Conservation (phyloP, 2,329 filamentous ascomycete genomes). For the Dothistroma pini region DNA sequence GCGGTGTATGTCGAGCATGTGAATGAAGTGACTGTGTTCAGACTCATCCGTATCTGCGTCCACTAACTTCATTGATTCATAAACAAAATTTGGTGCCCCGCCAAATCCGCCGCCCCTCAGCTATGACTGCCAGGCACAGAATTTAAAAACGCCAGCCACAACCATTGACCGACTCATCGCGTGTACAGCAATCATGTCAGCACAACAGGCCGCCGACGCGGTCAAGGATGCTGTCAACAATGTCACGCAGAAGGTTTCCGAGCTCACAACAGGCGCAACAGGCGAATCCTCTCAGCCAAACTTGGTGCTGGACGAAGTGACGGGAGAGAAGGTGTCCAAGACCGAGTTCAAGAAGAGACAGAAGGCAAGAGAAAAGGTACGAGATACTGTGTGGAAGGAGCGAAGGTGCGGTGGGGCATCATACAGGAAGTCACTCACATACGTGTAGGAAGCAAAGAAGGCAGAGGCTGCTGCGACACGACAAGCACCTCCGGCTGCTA, state of each 20-base stretch:
- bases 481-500: conserved; percentile 53
- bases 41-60: neutral
- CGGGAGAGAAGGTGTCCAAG: conserved; percentile 71
- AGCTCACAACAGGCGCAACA: conserved; percentile 34
- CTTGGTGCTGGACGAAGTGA: conserved; percentile 88
- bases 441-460: conserved; percentile 69
- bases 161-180: neutral
- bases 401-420: neutral
- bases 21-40: neutral
- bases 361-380: conserved; percentile 73
- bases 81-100: neutral
- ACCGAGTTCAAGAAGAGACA: conserved; percentile 79
- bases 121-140: neutral
- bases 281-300: conserved; percentile 27
- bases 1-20: neutral
- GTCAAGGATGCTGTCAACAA: conserved; percentile 37
- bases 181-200: conserved; percentile 27
- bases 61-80: neutral
- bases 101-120: neutral
- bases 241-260: conserved; percentile 34
- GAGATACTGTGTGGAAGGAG: neutral
- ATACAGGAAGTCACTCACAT: neutral
- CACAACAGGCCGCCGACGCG: conserved; percentile 35
- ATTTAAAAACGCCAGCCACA: neutral
- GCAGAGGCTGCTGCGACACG: conserved; percentile 73